Base-by-base conservation (phyloP, 805 yeast genomes). In the Nakazawaea pomicola region DNA sequence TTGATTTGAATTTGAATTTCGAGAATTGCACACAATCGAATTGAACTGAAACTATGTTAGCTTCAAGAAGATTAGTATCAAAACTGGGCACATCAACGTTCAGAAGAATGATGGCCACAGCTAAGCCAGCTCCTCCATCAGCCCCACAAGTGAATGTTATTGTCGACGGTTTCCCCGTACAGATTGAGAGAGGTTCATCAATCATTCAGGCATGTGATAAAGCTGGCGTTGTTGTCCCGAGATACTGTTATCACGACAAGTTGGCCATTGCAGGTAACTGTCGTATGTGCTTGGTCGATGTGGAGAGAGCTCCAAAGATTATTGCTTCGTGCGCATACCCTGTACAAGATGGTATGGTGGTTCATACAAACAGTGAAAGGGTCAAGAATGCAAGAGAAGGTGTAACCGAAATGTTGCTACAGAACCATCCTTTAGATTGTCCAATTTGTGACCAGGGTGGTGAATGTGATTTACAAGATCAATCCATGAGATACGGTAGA, bases 391-490 rank as follows among this genome's bases (percentile, higher is more conserved):
- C 90, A 34, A 76, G 95, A 58, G 95, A 86, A 64, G 91, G 91
- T 59, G 93, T 86, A 53, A 87, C 95, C 33, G 95, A 87, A 65
- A 83, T 86, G 80, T 67, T 86, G 47, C 72, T 86, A 49, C 87
- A 86, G 51, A 87, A 87, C 70, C 95, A 86, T 68, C 95, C 95
- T 17, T 72, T 86, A 57, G 95, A 87, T 67, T 86, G 95, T 66
- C 95, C 95, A 18, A 83, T 86, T 42, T 86, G 95, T 64, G 95
- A 86, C 65, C 95, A 86, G 65, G 95, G 95, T 65, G 95, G 95
- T 50, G 95, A 86, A 63, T 86, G 95, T 70, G 95, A 86, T 60
- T 73, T 86, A 53, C 95, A 87, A 67, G 95, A 87, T 58, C 95
- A 86, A 68, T 71, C 87, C 15, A 67, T 80, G 57, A 75, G 93